Percentiles rank a stretch among this genome's conserved stretches.
These are phyloP conservation scores for Dentipellis sp. DNA, from an alignment of 768 basidiomycete genomes.

Conservation along the genomic window DNA sequence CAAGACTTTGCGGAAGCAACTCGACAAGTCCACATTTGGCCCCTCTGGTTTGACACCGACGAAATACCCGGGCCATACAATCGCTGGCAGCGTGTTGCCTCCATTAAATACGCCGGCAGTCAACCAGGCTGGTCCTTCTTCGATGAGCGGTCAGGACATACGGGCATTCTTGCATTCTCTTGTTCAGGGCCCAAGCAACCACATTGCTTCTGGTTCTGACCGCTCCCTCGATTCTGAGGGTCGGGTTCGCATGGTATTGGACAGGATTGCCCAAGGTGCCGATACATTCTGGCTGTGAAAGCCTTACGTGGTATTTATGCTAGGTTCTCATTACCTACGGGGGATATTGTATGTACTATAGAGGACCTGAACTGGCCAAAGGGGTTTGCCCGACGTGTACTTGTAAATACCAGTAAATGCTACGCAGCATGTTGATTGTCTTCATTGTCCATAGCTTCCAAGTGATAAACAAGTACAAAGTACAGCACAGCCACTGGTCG, in stretches of 20 bases:
- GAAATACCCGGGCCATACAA: not conserved
- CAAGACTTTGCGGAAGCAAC: slow-evolving; percentile 50
- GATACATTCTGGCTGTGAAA: no score
- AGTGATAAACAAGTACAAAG: no score
- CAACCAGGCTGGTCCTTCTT: not conserved
- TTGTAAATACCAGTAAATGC: no score
- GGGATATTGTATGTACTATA: no score
- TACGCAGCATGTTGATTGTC: no score
- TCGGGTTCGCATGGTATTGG: not conserved
- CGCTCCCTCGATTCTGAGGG: not conserved
- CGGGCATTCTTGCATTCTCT: not conserved
- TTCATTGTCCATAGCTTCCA: no score
- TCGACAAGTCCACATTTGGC: slow-evolving; percentile 36
- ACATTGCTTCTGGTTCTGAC: not conserved
- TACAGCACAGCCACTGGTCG: no score
- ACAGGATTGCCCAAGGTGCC: not conserved
- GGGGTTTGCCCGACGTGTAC: no score
- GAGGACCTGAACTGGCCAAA: no score
- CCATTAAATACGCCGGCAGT: not conserved
- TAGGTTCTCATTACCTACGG: no score
- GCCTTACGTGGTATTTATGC: no score
- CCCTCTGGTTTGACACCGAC: not conserved
- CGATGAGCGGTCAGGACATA: not conserved
- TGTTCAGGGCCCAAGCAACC: not conserved
- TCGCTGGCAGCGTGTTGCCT: not conserved